These are phyloP conservation scores for Davidsoniella neocaledoniae DNA, from an alignment of 2,329 filamentous ascomycete species.

Conservation along the genomic window DNA sequence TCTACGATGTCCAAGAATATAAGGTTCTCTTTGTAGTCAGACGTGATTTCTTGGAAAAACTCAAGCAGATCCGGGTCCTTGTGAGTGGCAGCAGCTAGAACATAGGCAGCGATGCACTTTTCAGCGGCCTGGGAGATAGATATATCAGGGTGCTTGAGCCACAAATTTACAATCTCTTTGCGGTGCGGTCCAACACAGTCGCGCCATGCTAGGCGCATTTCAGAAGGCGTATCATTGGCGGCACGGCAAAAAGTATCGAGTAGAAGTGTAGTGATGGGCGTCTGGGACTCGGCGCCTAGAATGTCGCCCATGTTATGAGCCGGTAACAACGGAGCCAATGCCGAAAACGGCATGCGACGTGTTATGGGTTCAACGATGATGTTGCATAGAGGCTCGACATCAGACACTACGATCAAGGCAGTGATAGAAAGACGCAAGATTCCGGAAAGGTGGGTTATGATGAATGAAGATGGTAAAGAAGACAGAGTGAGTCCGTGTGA, in stretches of 20 bases:
- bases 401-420: slow-evolving; percentile 1
- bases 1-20: not conserved
- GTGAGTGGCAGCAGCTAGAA: not conserved
- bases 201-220: slow-evolving; percentile 6
- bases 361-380: slow-evolving; percentile 2
- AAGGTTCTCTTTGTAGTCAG: not conserved
- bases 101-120: slow-evolving; percentile 2
- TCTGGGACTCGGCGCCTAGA: not conserved
- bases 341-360: slow-evolving; percentile 1
- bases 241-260: slow-evolving; percentile 4
- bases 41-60: not conserved
- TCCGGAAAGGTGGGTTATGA: slow-evolving; percentile 2
- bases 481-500: too few relatives aligned
- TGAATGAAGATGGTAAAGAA: slow-evolving; percentile 1
- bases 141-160: slow-evolving; percentile 6
- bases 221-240: not conserved
- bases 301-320: slow-evolving; percentile 5
- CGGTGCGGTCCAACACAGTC: not conserved
- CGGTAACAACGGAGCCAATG: slow-evolving; percentile 2
- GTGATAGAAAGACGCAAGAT: slow-evolving; percentile 7
- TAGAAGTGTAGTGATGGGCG: slow-evolving; percentile 1
- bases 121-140: slow-evolving; percentile 2
- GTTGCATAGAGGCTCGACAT: slow-evolving; percentile 4
- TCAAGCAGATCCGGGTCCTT: not conserved
- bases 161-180: slow-evolving; percentile 7